Evolutionary conservation across 495 filamentous ascomycete genomes (phyloP).

Genomic region (Letharia columbiana): DNA sequence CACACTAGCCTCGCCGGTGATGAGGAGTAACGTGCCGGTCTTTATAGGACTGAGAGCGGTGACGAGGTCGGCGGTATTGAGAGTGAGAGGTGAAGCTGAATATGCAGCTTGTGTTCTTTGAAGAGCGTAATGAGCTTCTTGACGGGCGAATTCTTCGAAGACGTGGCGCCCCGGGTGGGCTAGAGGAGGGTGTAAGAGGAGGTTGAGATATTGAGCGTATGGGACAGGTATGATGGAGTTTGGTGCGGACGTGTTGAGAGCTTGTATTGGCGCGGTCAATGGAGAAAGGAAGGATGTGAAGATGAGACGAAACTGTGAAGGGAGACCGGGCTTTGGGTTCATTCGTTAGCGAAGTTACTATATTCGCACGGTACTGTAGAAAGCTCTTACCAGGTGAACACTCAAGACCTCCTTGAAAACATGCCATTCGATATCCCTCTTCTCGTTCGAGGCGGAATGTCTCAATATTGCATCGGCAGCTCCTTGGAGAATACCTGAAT

Average conservation of each 20-base stretch:
- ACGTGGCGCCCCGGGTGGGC: background rate
- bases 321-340: background rate
- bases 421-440: background rate
- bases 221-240: background rate
- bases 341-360: background rate
- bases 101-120: background rate
- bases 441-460: background rate
- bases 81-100: background rate
- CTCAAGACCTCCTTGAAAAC: background rate
- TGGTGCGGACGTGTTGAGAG: background rate
- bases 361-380: background rate
- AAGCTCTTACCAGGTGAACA: background rate
- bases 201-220: constrained; percentile 1
- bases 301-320: background rate
- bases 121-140: constrained; percentile 3
- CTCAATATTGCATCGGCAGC: background rate
- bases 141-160: background rate
- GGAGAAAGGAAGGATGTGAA: background rate
- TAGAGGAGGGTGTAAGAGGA: background rate
- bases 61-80: background rate
- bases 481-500: background rate
- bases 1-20: background rate
- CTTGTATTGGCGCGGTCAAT: background rate
- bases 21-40: constrained; percentile 1
- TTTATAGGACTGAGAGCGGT: background rate